Percentiles rank a stretch among this genome's conserved stretches.
These are phyloP conservation scores for Massarina eburnea DNA, from an alignment of 2,329 filamentous ascomycete genomes.

Conservation along the genomic window DNA sequence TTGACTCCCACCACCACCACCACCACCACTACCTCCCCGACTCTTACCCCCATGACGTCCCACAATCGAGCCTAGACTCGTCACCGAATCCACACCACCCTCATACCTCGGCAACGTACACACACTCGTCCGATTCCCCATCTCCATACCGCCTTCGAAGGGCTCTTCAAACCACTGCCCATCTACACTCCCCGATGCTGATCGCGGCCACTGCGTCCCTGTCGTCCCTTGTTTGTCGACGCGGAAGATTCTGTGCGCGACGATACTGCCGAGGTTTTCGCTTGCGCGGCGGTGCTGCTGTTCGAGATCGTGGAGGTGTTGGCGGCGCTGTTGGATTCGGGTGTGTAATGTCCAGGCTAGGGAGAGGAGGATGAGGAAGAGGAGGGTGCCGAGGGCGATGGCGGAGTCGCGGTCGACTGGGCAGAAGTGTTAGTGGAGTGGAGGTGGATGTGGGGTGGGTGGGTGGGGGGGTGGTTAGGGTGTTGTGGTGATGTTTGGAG, in stretches of 20 bases:
- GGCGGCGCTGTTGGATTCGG: constrained; percentile 2
- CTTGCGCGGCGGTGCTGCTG: not conserved
- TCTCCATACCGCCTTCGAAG: not conserved
- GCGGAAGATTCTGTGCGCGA: not conserved
- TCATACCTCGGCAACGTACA: constrained; percentile 2
- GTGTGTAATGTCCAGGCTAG: not conserved
- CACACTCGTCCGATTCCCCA: not conserved
- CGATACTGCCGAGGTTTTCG: not conserved
- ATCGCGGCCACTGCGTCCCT: not conserved
- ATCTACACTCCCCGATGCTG: not conserved
- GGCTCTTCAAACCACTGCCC: not conserved
- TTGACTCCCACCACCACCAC: not conserved
- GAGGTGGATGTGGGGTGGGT: not conserved
- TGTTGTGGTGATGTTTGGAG: not conserved
- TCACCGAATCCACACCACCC: not conserved
- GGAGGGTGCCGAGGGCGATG: constrained; percentile 13
- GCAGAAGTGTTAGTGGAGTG: not conserved
- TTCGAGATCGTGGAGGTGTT: not conserved
- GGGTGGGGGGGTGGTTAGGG: not conserved
- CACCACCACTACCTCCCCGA: not conserved
- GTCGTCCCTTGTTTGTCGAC: not conserved
- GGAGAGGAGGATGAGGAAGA: constrained; percentile 1
- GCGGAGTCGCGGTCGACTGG: constrained; percentile 12
- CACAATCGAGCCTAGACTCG: not conserved
- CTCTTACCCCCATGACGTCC: not conserved